phyloP scores from a whole-genome alignment of 2,329 filamentous ascomycete genomes.

The Tolypocladium inflatum region DNA sequence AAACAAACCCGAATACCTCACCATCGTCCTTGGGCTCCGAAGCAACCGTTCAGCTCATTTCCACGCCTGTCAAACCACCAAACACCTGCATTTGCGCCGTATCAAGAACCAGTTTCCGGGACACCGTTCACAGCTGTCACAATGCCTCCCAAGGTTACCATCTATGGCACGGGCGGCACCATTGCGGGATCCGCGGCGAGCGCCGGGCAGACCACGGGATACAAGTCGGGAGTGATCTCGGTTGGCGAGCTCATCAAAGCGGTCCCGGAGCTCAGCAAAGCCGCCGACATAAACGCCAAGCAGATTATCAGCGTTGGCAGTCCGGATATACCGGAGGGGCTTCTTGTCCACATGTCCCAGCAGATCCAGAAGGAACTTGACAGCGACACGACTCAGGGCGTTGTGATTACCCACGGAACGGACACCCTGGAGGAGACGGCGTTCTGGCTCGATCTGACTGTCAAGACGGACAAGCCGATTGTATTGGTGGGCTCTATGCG shows the following conservation, averaged over 20 bases:
- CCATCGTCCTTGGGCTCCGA: not conserved
- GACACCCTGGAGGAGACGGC: slow-evolving; percentile 56
- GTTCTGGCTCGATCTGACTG: slow-evolving; percentile 51
- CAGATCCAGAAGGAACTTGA: slow-evolving; percentile 39
- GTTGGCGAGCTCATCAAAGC: slow-evolving; percentile 42
- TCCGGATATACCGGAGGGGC: slow-evolving; percentile 34
- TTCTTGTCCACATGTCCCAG: slow-evolving; percentile 37
- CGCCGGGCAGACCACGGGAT: slow-evolving; percentile 35
- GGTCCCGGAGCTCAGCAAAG: slow-evolving; percentile 42
- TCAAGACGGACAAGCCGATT: slow-evolving; percentile 48
- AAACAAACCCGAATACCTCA: not conserved
- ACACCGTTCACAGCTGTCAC: not conserved
- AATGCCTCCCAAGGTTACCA: slow-evolving; percentile 39
- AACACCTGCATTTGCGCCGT: not conserved
- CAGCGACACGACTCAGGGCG: slow-evolving; percentile 28
- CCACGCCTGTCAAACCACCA: not conserved
- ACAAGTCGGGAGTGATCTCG: slow-evolving; percentile 32
- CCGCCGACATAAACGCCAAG: slow-evolving; percentile 44
- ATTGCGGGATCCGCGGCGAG: slow-evolving; percentile 44
- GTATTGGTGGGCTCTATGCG: slow-evolving; percentile 54
- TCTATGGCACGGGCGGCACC: slow-evolving; percentile 49
- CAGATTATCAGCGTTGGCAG: slow-evolving; percentile 42
- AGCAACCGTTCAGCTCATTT: not conserved
- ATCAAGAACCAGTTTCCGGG: not conserved
- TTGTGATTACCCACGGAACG: slow-evolving; percentile 55